phyloP scores from a whole-genome alignment of 345 rosid genomes.

The Sisymbrium irio region DNA sequence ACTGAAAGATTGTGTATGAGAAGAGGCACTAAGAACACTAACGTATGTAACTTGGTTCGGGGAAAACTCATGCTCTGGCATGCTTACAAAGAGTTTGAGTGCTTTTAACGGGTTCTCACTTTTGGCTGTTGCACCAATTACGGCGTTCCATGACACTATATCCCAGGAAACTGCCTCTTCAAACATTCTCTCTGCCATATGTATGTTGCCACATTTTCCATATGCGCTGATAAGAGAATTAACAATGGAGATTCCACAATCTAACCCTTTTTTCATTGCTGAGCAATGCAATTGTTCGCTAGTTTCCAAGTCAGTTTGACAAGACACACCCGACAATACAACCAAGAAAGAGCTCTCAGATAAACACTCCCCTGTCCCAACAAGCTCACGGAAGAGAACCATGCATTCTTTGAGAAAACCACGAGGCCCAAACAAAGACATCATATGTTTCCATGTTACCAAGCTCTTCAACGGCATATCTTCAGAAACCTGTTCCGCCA shows the following conservation, averaged over 20 bases:
- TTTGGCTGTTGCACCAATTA: conserved; percentile 54
- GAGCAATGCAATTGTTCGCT: conserved; percentile 64
- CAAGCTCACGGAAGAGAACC: conserved; percentile 53
- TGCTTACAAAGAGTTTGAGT: conserved; percentile 41
- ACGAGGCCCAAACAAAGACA: conserved; percentile 50
- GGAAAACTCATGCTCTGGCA: conserved; percentile 43
- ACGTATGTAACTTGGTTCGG: conserved; percentile 58
- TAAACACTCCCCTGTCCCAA: conserved; percentile 34
- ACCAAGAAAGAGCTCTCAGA: conserved; percentile 61
- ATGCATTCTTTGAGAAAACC: conserved; percentile 49
- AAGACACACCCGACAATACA: conserved; percentile 48
- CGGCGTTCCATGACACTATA: conserved; percentile 72
- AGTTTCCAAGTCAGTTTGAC: conserved; percentile 45
- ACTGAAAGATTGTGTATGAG: conserved; percentile 33
- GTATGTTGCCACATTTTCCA: conserved; percentile 45
- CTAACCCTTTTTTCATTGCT: conserved; percentile 51
- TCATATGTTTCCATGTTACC: conserved; percentile 74
- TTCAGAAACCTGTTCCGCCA: conserved; percentile 41
- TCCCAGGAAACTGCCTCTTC: conserved; percentile 42
- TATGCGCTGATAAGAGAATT: conserved; percentile 65
- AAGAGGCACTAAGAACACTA: conserved; percentile 48
- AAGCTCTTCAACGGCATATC: conserved; percentile 63
- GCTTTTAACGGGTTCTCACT: conserved; percentile 47
- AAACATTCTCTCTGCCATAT: conserved; percentile 51
- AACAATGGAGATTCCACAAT: conserved; percentile 36